Evolutionary conservation across 805 yeast species (phyloP).

Genomic region (Candida schatavii): DNA sequence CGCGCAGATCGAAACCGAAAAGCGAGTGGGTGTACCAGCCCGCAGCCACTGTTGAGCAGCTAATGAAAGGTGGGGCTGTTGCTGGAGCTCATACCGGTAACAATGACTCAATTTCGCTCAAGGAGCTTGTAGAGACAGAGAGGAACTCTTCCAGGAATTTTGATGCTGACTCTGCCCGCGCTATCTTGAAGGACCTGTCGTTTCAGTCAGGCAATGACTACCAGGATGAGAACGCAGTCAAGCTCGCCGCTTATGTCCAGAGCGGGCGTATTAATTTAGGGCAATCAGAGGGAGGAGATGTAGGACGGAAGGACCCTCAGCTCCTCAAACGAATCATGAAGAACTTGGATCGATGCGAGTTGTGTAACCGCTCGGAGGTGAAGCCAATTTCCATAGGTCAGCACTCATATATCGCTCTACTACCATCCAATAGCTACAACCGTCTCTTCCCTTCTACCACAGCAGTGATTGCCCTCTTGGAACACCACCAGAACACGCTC

Average conservation of each 20-base stretch:
- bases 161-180: conserved; percentile 24
- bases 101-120: not conserved
- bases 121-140: not conserved
- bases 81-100: not conserved
- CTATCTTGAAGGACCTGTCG: conserved; percentile 34
- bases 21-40: conserved; percentile 3
- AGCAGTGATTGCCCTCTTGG: conserved; percentile 40
- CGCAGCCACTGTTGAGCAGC: not conserved
- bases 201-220: conserved; percentile 41
- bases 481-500: conserved; percentile 38
- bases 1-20: conserved; percentile 1
- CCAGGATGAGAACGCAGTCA: conserved; percentile 40
- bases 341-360: conserved; percentile 31
- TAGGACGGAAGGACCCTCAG: conserved; percentile 20
- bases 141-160: conserved; percentile 5
- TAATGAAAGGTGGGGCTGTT: not conserved
- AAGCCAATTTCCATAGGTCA: conserved; percentile 31
- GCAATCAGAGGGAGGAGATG: conserved; percentile 13
- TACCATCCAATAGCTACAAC: conserved; percentile 36
- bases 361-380: conserved; percentile 26
- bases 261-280: conserved; percentile 24
- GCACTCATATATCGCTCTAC: conserved; percentile 33
- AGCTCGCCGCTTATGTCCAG: conserved; percentile 28
- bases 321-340: conserved; percentile 21
- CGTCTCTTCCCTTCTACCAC: conserved; percentile 23